Conservation (phyloP, 73 alveolate species). For the Stentor coeruleus region DNA sequence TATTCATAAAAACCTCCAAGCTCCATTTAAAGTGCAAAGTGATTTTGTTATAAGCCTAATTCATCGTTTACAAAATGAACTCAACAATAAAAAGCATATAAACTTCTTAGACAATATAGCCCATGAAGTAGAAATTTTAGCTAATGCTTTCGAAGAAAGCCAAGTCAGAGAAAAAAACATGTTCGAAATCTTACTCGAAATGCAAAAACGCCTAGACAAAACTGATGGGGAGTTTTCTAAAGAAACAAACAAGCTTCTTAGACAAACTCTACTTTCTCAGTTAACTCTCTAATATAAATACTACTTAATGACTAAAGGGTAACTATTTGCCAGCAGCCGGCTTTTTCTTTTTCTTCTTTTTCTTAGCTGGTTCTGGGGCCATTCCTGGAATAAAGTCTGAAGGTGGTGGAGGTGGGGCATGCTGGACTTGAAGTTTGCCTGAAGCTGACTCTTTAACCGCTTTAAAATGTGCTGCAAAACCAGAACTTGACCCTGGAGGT, state of each 20-base stretch:
- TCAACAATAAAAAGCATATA: background rate
- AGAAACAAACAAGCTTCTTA: background rate
- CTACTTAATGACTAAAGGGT: background rate
- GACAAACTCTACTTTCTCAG: background rate
- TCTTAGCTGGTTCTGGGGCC: conserved; percentile 26
- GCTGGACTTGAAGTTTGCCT: background rate
- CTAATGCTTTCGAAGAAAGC: background rate
- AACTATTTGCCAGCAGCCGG: background rate
- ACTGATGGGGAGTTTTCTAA: background rate
- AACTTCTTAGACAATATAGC: background rate
- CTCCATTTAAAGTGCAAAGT: background rate
- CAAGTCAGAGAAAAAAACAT: background rate
- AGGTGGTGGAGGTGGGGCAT: background rate
- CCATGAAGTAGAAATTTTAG: background rate
- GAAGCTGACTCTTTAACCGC: conserved; percentile 24
- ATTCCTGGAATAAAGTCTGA: background rate
- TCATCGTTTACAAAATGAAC: background rate
- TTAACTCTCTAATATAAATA: background rate
- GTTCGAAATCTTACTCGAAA: background rate
- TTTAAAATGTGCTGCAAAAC: conserved; percentile 18
- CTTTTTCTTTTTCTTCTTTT: conserved; percentile 21
- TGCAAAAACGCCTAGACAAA: background rate
- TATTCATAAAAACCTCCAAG: background rate
- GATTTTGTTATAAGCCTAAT: background rate
- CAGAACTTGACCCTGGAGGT: conserved; percentile 10